phyloP scores from a whole-genome alignment of 108 stramenopile species.

The Cyclotella choctawhatcheeana region DNA sequence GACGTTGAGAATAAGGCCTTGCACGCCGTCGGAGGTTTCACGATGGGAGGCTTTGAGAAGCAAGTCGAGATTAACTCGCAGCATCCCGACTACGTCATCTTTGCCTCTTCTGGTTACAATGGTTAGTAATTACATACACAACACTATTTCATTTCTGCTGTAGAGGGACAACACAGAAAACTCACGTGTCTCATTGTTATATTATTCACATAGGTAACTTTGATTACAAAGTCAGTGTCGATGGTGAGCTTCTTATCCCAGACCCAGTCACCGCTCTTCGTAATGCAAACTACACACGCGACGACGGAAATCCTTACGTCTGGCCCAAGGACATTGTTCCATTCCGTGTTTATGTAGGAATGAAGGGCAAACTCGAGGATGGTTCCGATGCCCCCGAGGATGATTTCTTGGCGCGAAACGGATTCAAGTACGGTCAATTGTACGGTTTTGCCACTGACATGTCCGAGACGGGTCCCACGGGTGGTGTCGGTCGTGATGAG shows the following conservation, averaged over 20 bases:
- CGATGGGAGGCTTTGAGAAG: conserved; percentile 65
- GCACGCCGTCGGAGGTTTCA: conserved; percentile 58
- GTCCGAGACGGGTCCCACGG: conserved; percentile 50
- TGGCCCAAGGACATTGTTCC: conserved; percentile 56
- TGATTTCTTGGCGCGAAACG: conserved; percentile 75
- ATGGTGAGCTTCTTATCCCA: conserved; percentile 7
- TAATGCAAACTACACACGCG: conserved; percentile 47
- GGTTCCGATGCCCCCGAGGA: conserved; percentile 59
- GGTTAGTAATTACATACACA: too few relatives aligned
- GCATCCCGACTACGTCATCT: conserved; percentile 56
- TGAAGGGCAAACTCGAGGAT: conserved; percentile 68
- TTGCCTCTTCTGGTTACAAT: conserved; percentile 59
- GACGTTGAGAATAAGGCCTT: conserved; percentile 25
- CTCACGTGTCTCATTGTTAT: neutral
- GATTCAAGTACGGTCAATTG: conserved; percentile 63
- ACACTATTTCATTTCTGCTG: too few relatives aligned
- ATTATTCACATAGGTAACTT: neutral
- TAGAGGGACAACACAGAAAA: too few relatives aligned
- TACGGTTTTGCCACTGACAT: conserved; percentile 76
- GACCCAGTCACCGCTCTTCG: conserved; percentile 23
- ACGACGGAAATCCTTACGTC: conserved; percentile 52
- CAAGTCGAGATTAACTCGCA: conserved; percentile 64
- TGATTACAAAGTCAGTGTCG: neutral
- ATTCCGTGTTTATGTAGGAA: conserved; percentile 62
- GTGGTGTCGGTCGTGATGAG: conserved; percentile 55